phyloP scores from a whole-genome alignment of 2,329 filamentous ascomycete genomes.

The Monilinia fructicola region DNA sequence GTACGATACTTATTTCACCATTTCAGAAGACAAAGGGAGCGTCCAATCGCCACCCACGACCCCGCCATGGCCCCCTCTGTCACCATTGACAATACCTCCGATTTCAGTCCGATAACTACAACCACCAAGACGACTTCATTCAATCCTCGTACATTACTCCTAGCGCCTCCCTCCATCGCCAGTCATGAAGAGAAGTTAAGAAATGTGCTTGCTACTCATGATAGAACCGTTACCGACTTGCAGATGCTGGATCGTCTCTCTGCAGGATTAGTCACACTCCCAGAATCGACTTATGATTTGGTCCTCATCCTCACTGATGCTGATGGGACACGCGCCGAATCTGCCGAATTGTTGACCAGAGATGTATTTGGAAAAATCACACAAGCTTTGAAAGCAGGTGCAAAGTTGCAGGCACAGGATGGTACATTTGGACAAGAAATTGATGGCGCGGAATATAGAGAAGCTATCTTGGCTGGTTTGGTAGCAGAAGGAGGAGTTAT shows the following conservation, averaged over 20 bases:
- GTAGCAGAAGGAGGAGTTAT: constrained; percentile 64
- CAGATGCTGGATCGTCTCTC: constrained; percentile 97
- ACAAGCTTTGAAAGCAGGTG: constrained; percentile 68
- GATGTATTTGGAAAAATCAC: constrained; percentile 68
- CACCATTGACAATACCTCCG: constrained; percentile 38
- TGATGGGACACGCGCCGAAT: constrained; percentile 64
- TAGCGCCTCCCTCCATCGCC: constrained; percentile 87
- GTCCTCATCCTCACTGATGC: constrained; percentile 81
- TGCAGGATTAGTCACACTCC: constrained; percentile 75
- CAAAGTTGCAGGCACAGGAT: constrained; percentile 67
- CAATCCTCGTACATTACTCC: constrained; percentile 67
- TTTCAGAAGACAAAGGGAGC: not conserved
- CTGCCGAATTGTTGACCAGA: constrained; percentile 62
- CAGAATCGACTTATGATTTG: constrained; percentile 74
- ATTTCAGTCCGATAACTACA: constrained; percentile 34
- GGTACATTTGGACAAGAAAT: constrained; percentile 53
- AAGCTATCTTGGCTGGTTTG: constrained; percentile 82
- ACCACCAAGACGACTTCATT: constrained; percentile 30
- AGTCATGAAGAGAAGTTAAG: constrained; percentile 78
- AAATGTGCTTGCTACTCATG: constrained; percentile 67
- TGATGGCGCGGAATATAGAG: constrained; percentile 57
- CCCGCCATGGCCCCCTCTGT: constrained; percentile 38
- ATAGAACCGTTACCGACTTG: constrained; percentile 77
- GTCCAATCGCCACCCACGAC: constrained; percentile 10
- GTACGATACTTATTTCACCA: not conserved